Evolutionary conservation across 441 rosid genomes (phyloP), one percentile per base, ranked within the genome.

Genomic region (Populus trichocarpa): DNA sequence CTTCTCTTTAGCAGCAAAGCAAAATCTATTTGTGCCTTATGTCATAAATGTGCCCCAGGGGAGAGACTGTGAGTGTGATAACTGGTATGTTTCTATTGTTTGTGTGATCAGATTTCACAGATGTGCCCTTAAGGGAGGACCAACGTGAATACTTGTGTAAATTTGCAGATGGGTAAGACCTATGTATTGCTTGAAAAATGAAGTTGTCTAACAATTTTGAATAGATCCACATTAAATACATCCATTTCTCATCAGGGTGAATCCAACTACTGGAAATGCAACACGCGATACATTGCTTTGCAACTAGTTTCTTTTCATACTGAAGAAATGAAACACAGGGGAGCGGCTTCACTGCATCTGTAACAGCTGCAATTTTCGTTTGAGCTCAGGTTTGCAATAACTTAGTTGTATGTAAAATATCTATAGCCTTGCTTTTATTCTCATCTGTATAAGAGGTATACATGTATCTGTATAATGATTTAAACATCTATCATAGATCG

Each of bases 131-230:
- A n/a, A n/a, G n/a, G n/a, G n/a, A 95, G 6, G 96, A 95, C 84
- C 98, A 95, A 84, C 81, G 93, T 33, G 92, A 81, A 79, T 90
- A 95, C 75, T 95, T 95, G 57, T 95, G 99, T 86, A 90, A 90
- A 88, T 69, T 84, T 33, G 98, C 99, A 0, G 94, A 95, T 65
- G 97, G 98, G 99, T 95, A 88, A 82, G 28, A 42, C 7, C 22
- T 20, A 11, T 11, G 67, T 13, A 8, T 16, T n/a, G 50, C 28
- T 32, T 70, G 76, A 20, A 8, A 6, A 23, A 74, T 65, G 23
- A 0, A 40, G n/a, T 40, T 77, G 67, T 78, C 68, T 26, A 23
- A 36, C 59, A n/a, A 61, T 67, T 16, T 23, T 9, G 33, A 22
- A 38, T 23, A 40, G 26, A 64, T 79, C 67, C 59, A 26, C 63